Conservation (phyloP, 1,284 basidiomycete species). For the Vanrija sp. region DNA sequence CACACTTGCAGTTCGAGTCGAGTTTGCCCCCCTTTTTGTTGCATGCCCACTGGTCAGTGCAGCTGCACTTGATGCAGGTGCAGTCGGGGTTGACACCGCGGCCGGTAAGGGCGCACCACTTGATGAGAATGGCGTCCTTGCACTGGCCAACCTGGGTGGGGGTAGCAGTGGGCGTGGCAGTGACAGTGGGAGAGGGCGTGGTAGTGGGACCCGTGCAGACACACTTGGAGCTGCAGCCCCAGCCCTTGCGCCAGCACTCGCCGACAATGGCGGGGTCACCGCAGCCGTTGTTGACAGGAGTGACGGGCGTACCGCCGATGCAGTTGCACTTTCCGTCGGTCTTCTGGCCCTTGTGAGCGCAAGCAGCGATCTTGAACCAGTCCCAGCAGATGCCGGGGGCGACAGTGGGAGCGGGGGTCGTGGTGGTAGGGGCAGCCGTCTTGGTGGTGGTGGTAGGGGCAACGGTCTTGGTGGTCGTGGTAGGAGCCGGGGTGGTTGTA, state of each 20-base stretch:
- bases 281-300: background rate
- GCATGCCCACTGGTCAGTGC: slow-evolving; percentile 13
- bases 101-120: slow-evolving; percentile 2
- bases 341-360: background rate
- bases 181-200: background rate
- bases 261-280: background rate
- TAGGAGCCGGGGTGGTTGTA: background rate
- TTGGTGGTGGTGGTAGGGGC: too few relatives aligned
- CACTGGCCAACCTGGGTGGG: slow-evolving; percentile 10
- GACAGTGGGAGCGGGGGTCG: too few relatives aligned
- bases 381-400: background rate
- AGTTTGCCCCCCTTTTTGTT: slow-evolving; percentile 8
- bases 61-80: slow-evolving; percentile 11
- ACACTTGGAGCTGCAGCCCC: slow-evolving; percentile 8
- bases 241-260: slow-evolving; percentile 5
- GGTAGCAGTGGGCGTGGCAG: background rate
- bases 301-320: background rate
- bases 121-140: slow-evolving; percentile 9
- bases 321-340: slow-evolving; percentile 3
- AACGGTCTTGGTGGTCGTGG: background rate
- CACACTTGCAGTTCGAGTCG: slow-evolving; percentile 15
- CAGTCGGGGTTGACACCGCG: slow-evolving; percentile 6
- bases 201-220: background rate
- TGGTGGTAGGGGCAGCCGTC: too few relatives aligned
- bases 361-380: slow-evolving; percentile 2